phyloP scores from a whole-genome alignment of 2,329 filamentous ascomycete species.

The Sclerotinia borealis region DNA sequence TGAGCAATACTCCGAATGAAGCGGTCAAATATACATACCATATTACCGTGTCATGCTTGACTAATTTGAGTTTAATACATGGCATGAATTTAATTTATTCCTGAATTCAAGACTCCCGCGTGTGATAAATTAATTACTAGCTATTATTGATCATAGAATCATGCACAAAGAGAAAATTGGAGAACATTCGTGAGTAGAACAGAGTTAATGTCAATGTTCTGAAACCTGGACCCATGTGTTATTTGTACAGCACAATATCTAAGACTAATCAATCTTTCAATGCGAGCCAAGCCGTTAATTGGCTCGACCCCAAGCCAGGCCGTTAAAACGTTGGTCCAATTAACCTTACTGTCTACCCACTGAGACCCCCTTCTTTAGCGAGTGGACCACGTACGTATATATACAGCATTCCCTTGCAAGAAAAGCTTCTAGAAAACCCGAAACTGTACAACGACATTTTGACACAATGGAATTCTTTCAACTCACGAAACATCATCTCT shows the following conservation, averaged over 20 bases:
- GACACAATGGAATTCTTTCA: neutral
- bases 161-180: neutral
- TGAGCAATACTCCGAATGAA: neutral
- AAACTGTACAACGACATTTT: neutral
- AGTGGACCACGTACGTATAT: constrained; percentile 12
- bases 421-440: neutral
- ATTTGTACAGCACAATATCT: neutral
- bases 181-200: neutral
- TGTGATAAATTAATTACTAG: neutral
- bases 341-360: neutral
- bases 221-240: neutral
- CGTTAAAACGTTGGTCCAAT: neutral
- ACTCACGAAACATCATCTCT: neutral
- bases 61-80: neutral
- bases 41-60: too few relatives aligned
- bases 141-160: neutral
- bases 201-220: neutral
- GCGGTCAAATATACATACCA: neutral
- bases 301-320: too few relatives aligned
- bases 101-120: too few relatives aligned
- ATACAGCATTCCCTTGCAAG: constrained; percentile 2
- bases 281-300: neutral
- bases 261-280: neutral
- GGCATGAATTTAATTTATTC: neutral
- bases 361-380: constrained; percentile 6